Percentiles rank a stretch among this genome's conserved stretches.
Evolutionary conservation across 2,329 filamentous ascomycete species (phyloP).

Genomic region (Fonsecaea erecta): DNA sequence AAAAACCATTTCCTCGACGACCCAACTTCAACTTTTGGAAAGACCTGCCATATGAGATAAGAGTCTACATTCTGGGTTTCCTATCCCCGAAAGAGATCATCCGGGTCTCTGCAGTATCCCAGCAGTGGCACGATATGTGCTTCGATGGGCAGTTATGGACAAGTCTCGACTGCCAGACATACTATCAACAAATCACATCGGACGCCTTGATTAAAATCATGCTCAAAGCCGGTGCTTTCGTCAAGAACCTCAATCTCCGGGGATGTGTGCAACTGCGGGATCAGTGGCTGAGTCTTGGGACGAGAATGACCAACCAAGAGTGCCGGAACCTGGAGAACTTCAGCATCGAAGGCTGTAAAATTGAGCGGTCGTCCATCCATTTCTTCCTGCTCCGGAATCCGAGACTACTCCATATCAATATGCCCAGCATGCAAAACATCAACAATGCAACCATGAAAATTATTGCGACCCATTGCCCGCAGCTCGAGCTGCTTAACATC

Average conservation of each 20-base stretch:
- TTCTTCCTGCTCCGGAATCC: constrained; percentile 79
- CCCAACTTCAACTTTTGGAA: constrained; percentile 73
- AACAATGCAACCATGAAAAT: constrained; percentile 86
- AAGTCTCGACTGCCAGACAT: constrained; percentile 79
- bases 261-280: constrained; percentile 89
- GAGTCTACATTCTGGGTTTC: constrained; percentile 75
- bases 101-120: constrained; percentile 75
- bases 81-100: constrained; percentile 81
- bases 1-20: constrained; percentile 44
- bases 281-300: constrained; percentile 73
- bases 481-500: constrained; percentile 82
- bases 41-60: constrained; percentile 80
- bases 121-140: constrained; percentile 78
- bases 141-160: constrained; percentile 96
- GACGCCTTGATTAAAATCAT: constrained; percentile 85
- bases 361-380: constrained; percentile 77
- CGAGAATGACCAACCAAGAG: constrained; percentile 68
- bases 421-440: constrained; percentile 78
- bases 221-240: constrained; percentile 81
- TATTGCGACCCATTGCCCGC: constrained; percentile 77
- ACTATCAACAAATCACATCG: constrained; percentile 84
- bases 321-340: constrained; percentile 88
- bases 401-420: constrained; percentile 79
- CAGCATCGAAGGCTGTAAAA: constrained; percentile 85
- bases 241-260: constrained; percentile 85